phyloP scores from a whole-genome alignment of 192 early-diverging fungal species.

The Coemansia sp. region DNA sequence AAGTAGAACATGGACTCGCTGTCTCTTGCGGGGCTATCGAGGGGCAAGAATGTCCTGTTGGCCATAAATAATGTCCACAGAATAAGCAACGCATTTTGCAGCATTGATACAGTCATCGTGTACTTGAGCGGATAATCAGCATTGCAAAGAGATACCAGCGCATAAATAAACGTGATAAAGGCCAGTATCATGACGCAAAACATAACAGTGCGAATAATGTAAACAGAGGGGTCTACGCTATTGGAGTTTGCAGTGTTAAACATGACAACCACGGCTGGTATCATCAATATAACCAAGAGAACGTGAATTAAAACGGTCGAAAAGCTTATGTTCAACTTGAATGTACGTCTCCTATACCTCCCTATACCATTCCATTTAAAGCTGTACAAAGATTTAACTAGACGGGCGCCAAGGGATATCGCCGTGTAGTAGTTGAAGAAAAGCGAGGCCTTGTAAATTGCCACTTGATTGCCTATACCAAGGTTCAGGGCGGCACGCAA shows the following conservation, averaged over 20 bases:
- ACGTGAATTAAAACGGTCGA: neutral
- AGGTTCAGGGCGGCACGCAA: slow-evolving; percentile 8
- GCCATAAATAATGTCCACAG: slow-evolving; percentile 24
- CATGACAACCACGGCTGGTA: neutral
- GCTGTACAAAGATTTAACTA: neutral
- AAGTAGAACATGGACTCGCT: slow-evolving; percentile 23
- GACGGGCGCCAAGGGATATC: neutral
- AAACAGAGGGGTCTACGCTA: neutral
- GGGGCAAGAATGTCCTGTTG: slow-evolving; percentile 12
- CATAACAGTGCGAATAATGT: neutral
- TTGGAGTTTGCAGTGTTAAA: neutral
- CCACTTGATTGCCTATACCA: neutral
- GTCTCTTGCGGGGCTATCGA: slow-evolving; percentile 23
- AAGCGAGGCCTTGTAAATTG: slow-evolving; percentile 7
- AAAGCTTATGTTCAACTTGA: neutral
- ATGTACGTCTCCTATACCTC: neutral
- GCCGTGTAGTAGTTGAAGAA: slow-evolving; percentile 16
- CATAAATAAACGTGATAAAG: neutral
- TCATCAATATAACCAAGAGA: neutral
- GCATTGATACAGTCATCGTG: neutral
- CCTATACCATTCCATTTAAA: neutral
- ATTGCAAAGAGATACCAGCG: neutral
- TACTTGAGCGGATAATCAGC: neutral
- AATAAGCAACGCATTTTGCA: slow-evolving; percentile 7
- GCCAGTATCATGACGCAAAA: neutral